A percentile compares a stretch with the other conserved stretches of the same genome.
These are phyloP conservation scores for Stereum hirsutum DNA, from an alignment of 1,284 basidiomycete species.

Conservation along the genomic window DNA sequence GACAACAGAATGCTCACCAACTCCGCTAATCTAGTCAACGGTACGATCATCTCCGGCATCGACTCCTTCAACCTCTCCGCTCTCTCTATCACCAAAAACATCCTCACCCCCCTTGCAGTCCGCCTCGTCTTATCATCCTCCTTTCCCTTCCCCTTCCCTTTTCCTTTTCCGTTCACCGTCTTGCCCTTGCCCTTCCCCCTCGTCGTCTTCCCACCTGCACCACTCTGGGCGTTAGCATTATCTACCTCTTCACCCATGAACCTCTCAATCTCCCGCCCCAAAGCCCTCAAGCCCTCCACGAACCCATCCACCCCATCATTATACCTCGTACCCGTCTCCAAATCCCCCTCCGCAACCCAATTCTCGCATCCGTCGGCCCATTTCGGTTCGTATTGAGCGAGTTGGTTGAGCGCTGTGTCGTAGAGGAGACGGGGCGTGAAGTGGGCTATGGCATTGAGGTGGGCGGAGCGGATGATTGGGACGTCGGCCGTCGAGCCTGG, in stretches of 20 bases:
- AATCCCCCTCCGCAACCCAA: conserved; percentile 32
- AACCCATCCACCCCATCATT: conserved; percentile 66
- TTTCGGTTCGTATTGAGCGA: conserved; percentile 41
- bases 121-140: no score
- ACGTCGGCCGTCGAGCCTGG: conserved; percentile 1
- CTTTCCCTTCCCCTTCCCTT: conserved; percentile 15
- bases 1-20: conserved; percentile 40
- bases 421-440: conserved; percentile 60
- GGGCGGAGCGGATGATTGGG: conserved; percentile 27
- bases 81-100: conserved; percentile 60
- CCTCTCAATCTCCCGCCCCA: conserved; percentile 23
- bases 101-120: conserved; percentile 23
- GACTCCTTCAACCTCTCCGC: conserved; percentile 59
- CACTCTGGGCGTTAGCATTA: no score
- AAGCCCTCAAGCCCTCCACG: conserved; percentile 42
- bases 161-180: conserved; percentile 22
- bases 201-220: conserved; percentile 10
- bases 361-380: conserved; percentile 56
- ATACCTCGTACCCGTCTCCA: conserved; percentile 29
- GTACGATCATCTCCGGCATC: conserved; percentile 59
- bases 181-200: neutral
- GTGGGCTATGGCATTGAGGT: conserved; percentile 55
- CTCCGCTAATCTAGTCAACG: conserved; percentile 65
- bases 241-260: conserved; percentile 9
- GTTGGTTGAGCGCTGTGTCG: conserved; percentile 52